phyloP scores from a whole-genome alignment of 306 rosid species.

The Vicia sativa region DNA sequence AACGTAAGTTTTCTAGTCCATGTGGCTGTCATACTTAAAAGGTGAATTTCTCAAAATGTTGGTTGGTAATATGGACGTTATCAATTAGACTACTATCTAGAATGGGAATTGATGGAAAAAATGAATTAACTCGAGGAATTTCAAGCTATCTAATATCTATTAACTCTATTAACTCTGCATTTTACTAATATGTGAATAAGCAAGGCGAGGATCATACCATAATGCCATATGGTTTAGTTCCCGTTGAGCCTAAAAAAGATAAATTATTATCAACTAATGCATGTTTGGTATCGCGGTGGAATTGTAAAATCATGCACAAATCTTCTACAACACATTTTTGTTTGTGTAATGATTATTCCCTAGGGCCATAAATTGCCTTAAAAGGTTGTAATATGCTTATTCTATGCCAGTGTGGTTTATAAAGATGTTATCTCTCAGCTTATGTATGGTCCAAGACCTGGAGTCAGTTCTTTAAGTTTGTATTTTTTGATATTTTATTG shows the following conservation, averaged over 20 bases:
- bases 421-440: constrained; percentile 34
- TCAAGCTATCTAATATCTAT: not conserved
- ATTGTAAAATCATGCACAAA: too few relatives aligned
- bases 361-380: constrained; percentile 5
- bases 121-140: constrained; percentile 1
- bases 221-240: constrained; percentile 1
- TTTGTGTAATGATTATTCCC: not conserved
- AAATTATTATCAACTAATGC: constrained; percentile 10
- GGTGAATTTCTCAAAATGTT: constrained; percentile 23
- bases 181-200: not conserved
- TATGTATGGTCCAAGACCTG: constrained; percentile 30
- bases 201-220: not conserved
- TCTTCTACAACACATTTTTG: constrained; percentile 4
- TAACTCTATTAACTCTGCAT: not conserved
- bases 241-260: not conserved
- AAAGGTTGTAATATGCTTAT: constrained; percentile 25
- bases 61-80: constrained; percentile 19
- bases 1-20: constrained; percentile 28
- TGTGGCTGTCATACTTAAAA: constrained; percentile 17
- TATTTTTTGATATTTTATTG: not conserved
- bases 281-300: too few relatives aligned
- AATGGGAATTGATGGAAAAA: constrained; percentile 16
- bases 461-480: constrained; percentile 35
- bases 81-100: constrained; percentile 8
- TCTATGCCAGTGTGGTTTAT: constrained; percentile 22